Percentiles rank a stretch among this genome's conserved stretches.
phyloP scores from a whole-genome alignment of 179 eudicot genomes.

The Monotropa hypopitys region DNA sequence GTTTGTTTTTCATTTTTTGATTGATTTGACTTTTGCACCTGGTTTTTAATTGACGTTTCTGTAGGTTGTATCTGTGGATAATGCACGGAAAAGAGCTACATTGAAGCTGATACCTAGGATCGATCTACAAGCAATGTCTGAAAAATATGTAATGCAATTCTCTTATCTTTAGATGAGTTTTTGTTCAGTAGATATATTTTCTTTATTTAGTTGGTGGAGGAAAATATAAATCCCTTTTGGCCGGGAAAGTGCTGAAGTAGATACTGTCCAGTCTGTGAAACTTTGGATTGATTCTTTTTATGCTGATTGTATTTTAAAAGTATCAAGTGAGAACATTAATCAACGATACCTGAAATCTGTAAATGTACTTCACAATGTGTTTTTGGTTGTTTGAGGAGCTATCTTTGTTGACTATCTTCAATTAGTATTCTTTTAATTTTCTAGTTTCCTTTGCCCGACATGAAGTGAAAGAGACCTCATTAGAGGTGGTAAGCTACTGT shows the following conservation, averaged over 20 bases:
- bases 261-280: not conserved
- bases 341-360: not conserved
- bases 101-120: constrained; percentile 86
- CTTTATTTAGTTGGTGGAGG: not conserved
- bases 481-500: not conserved
- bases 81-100: constrained; percentile 58
- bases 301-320: not conserved
- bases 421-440: not conserved
- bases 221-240: not conserved
- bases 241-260: not conserved
- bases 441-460: not conserved
- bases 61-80: constrained; percentile 64
- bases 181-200: not conserved
- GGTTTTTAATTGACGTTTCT: constrained; percentile 5
- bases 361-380: not conserved
- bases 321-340: not conserved
- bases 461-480: not conserved
- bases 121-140: constrained; percentile 68
- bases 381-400: not conserved
- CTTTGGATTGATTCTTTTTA: not conserved
- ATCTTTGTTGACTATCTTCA: not conserved
- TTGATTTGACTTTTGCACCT: not conserved
- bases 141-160: constrained; percentile 55
- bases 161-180: not conserved
- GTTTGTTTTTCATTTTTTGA: not conserved